These are phyloP conservation scores for Wickerhamomyces pijperi DNA, from an alignment of 805 yeast genomes.

Conservation along the genomic window DNA sequence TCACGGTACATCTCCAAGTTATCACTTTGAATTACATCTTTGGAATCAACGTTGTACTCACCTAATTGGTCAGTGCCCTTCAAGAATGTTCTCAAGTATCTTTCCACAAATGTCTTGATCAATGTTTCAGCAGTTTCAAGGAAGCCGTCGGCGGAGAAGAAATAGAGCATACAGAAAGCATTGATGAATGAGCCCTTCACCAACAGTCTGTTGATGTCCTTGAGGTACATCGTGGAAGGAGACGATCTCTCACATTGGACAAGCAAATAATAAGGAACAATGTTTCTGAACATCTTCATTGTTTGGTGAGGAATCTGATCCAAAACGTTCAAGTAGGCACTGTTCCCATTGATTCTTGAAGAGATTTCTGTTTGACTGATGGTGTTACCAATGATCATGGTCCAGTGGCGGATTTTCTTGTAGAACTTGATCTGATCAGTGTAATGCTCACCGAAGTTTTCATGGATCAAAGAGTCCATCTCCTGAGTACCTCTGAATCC, in stretches of 20 bases:
- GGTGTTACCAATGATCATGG: slow-evolving; percentile 29
- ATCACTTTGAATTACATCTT: background rate
- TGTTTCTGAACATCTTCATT: slow-evolving; percentile 24
- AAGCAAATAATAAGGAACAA: slow-evolving; percentile 11
- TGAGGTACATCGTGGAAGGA: background rate
- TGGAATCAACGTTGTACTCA: background rate
- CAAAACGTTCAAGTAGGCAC: slow-evolving; percentile 22
- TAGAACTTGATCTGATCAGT: background rate
- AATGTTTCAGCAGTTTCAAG: slow-evolving; percentile 1
- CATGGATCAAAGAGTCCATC: slow-evolving; percentile 1
- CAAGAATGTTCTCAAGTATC: slow-evolving; percentile 2
- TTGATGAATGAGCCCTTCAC: slow-evolving; percentile 4
- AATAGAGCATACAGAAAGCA: slow-evolving; percentile 3
- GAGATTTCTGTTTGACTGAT: slow-evolving; percentile 50
- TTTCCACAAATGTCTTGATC: slow-evolving; percentile 4
- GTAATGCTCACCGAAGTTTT: background rate
- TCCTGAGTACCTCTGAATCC: slow-evolving; percentile 1
- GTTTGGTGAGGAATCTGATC: slow-evolving; percentile 27
- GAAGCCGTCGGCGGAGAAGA: slow-evolving; percentile 4
- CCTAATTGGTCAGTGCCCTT: background rate
- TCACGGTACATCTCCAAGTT: slow-evolving; percentile 1
- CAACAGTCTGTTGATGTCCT: background rate
- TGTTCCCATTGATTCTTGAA: slow-evolving; percentile 33
- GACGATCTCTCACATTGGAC: slow-evolving; percentile 1
- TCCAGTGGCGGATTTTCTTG: slow-evolving; percentile 1